phyloP scores from a whole-genome alignment of 306 rosid species.

The Citrullus mucosospermus region DNA sequence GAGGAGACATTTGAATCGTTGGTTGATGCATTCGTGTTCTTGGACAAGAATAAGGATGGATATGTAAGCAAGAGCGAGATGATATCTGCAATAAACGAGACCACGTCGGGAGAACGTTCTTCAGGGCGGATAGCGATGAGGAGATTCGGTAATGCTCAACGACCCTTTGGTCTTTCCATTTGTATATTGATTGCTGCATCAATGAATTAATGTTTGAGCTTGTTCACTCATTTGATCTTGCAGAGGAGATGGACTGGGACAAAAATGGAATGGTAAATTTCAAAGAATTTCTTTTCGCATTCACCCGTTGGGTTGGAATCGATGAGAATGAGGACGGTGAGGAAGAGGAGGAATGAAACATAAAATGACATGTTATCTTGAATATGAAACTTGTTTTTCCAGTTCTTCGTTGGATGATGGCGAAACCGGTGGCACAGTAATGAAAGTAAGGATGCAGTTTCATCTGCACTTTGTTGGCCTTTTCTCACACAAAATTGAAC shows the following conservation, averaged over 20 bases:
- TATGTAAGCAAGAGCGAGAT: slow-evolving; percentile 89
- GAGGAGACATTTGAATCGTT: slow-evolving; percentile 81
- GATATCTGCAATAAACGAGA: slow-evolving; percentile 83
- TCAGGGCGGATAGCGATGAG: slow-evolving; percentile 81
- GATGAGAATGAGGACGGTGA: slow-evolving; percentile 77
- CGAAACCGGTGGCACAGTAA: background rate
- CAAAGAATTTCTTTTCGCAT: slow-evolving; percentile 89
- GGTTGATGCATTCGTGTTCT: slow-evolving; percentile 83
- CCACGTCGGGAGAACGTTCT: slow-evolving; percentile 69
- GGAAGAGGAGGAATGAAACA: slow-evolving; percentile 14
- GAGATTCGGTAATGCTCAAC: slow-evolving; percentile 63
- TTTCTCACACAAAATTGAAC: background rate
- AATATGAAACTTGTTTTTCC: background rate
- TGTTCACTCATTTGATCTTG: slow-evolving; percentile 12
- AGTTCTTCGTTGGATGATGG: background rate
- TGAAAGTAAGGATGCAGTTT: slow-evolving; percentile 15
- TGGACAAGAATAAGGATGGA: slow-evolving; percentile 92
- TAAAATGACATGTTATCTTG: background rate
- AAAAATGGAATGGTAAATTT: slow-evolving; percentile 96
- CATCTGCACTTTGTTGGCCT: background rate
- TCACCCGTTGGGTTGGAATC: slow-evolving; percentile 90
- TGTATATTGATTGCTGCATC: background rate
- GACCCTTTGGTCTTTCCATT: background rate
- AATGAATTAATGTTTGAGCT: background rate
- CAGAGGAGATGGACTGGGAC: slow-evolving; percentile 99